Percentiles rank a stretch among this genome's conserved stretches.
phyloP scores from a whole-genome alignment of 805 yeast genomes.

The Wickerhamomyces chaumierensis region DNA sequence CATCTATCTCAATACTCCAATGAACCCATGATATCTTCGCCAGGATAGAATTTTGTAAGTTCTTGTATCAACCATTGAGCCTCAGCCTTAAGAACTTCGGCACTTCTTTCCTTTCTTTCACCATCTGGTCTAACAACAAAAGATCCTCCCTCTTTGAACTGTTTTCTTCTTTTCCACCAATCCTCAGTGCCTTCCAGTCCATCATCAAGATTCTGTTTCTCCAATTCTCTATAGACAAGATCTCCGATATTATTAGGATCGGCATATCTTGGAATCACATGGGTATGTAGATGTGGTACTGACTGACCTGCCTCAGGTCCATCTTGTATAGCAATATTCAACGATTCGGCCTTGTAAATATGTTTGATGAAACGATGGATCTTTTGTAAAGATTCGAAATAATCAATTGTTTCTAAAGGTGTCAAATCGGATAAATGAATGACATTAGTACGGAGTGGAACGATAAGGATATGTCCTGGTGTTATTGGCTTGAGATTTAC shows the following conservation, averaged over 20 bases:
- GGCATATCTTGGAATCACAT: conserved; percentile 74
- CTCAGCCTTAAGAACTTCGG: conserved; percentile 62
- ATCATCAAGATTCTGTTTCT: conserved; percentile 35
- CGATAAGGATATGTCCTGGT: conserved; percentile 88
- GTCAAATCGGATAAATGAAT: conserved; percentile 59
- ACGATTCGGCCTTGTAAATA: conserved; percentile 66
- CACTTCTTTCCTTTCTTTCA: conserved; percentile 44
- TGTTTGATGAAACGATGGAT: conserved; percentile 57
- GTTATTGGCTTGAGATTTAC: conserved; percentile 89
- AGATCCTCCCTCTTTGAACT: conserved; percentile 13
- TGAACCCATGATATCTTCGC: neutral
- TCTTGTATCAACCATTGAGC: conserved; percentile 42
- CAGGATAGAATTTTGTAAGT: conserved; percentile 19
- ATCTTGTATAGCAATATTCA: conserved; percentile 91
- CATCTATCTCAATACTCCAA: too few relatives aligned
- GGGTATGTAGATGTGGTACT: conserved; percentile 93
- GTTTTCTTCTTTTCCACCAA: conserved; percentile 21
- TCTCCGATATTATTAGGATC: conserved; percentile 48
- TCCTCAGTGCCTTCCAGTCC: conserved; percentile 10
- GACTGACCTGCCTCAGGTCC: conserved; percentile 95
- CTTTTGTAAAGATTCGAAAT: conserved; percentile 62
- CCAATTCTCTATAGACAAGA: conserved; percentile 52
- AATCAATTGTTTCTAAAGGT: conserved; percentile 64
- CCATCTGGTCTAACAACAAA: conserved; percentile 33
- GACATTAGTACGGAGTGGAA: conserved; percentile 59